Evolutionary conservation across 2,329 filamentous ascomycete species (phyloP).

Genomic region (Pseudonectria foliicola): DNA sequence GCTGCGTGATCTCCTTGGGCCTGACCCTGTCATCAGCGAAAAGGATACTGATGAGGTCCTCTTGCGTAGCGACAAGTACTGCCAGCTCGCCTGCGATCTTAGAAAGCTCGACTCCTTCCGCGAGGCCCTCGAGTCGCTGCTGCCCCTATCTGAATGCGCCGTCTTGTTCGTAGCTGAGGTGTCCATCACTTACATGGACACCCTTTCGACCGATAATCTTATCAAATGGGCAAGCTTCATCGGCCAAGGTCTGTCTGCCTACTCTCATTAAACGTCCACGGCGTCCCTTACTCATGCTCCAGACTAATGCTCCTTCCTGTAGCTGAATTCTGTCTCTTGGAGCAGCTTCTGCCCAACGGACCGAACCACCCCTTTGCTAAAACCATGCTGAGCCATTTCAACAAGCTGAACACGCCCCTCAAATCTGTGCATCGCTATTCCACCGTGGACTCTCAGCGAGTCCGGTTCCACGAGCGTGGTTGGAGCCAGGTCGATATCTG

Average conservation of each 20-base stretch:
- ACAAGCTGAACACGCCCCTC: conserved; percentile 73
- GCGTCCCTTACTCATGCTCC: not conserved
- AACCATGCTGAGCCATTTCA: conserved; percentile 79
- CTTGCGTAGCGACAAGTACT: conserved; percentile 62
- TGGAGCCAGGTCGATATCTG: conserved; percentile 58
- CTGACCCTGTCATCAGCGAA: conserved; percentile 27
- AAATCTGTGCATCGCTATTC: conserved; percentile 67
- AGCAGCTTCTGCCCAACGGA: conserved; percentile 78
- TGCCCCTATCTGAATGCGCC: conserved; percentile 50
- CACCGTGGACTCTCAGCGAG: conserved; percentile 54
- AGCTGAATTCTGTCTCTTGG: conserved; percentile 74
- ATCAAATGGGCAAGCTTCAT: conserved; percentile 72
- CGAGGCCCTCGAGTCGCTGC: conserved; percentile 47
- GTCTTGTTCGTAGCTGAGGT: conserved; percentile 85
- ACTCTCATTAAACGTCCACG: not conserved
- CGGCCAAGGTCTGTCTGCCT: conserved; percentile 48
- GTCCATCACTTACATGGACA: conserved; percentile 84
- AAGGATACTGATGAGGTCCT: conserved; percentile 41
- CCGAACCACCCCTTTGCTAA: conserved; percentile 72
- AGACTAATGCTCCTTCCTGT: conserved; percentile 9
- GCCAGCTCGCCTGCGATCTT: conserved; percentile 76
- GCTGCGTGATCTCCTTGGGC: conserved; percentile 36
- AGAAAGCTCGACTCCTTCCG: conserved; percentile 58
- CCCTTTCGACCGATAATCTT: conserved; percentile 62
- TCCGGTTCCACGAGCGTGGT: conserved; percentile 61